Evolutionary conservation across 305 asterid species (phyloP).

Genomic region (Fraxinus platypoda): DNA sequence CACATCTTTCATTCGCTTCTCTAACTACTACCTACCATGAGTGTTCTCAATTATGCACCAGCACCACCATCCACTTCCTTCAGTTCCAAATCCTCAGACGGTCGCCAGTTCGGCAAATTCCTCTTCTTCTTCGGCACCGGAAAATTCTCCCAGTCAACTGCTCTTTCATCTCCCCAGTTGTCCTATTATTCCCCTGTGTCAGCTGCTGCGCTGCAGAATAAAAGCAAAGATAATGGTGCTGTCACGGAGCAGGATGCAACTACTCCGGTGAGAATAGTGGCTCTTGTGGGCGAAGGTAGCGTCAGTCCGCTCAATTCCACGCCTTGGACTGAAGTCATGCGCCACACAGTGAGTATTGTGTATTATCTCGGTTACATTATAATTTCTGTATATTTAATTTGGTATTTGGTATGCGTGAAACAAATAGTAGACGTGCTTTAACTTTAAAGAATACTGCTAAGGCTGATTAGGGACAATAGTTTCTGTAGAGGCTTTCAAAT

Average conservation of each 20-base stretch:
- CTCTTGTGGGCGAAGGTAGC: slow-evolving; percentile 75
- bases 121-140: background rate
- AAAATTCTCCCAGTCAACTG: background rate
- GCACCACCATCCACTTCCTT: slow-evolving; percentile 23
- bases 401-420: background rate
- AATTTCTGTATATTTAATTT: background rate
- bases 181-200: slow-evolving; percentile 1
- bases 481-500: background rate
- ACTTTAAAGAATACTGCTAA: background rate
- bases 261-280: slow-evolving; percentile 60
- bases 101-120: slow-evolving; percentile 9
- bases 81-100: slow-evolving; percentile 11
- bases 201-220: slow-evolving; percentile 24
- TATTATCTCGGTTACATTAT: background rate
- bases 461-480: background rate
- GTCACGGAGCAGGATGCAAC: slow-evolving; percentile 22
- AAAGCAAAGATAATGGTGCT: slow-evolving; percentile 20
- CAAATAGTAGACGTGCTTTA: background rate
- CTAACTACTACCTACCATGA: slow-evolving; percentile 11
- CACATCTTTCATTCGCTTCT: background rate
- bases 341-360: slow-evolving; percentile 63
- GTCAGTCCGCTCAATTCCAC: slow-evolving; percentile 78
- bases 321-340: slow-evolving; percentile 87
- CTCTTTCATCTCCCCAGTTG: slow-evolving; percentile 26
- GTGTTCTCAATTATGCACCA: slow-evolving; percentile 25